Evolutionary conservation across 2,329 filamentous ascomycete species (phyloP).

Genomic region (Peltaster fructicola): DNA sequence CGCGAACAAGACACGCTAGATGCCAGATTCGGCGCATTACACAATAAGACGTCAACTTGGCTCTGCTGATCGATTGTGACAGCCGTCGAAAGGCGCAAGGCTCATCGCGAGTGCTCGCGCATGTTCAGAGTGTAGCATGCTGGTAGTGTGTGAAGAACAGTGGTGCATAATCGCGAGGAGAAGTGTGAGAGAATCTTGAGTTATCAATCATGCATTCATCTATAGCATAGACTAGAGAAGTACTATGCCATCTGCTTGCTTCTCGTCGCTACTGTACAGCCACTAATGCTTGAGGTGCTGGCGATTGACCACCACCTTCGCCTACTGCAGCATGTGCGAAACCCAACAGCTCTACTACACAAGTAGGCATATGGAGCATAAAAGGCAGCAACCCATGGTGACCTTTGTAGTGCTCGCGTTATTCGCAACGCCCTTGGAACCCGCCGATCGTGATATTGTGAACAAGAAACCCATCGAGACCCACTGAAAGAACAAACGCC

Average conservation of each 20-base stretch:
- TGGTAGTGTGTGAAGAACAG: background rate
- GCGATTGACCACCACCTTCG: too few relatives aligned
- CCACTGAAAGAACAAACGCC: slow-evolving; percentile 26
- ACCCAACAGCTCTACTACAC: slow-evolving; percentile 5
- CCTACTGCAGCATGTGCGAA: too few relatives aligned
- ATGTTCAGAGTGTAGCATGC: too few relatives aligned
- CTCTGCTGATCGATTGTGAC: too few relatives aligned
- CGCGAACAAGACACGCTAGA: too few relatives aligned
- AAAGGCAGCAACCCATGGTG: slow-evolving; percentile 10
- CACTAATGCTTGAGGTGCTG: too few relatives aligned
- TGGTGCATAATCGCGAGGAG: background rate
- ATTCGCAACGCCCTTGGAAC: slow-evolving; percentile 36
- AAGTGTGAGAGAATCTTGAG: slow-evolving; percentile 1
- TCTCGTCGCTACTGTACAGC: slow-evolving; percentile 20
- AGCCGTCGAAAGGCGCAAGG: too few relatives aligned
- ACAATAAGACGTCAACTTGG: too few relatives aligned
- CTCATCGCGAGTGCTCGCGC: too few relatives aligned
- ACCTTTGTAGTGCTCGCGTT: slow-evolving; percentile 35
- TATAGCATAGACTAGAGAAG: slow-evolving; percentile 13
- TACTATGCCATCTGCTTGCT: slow-evolving; percentile 9
- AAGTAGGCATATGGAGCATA: slow-evolving; percentile 10
- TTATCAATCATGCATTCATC: slow-evolving; percentile 19
- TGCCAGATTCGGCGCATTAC: too few relatives aligned
- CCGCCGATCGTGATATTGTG: slow-evolving; percentile 20
- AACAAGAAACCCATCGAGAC: slow-evolving; percentile 7